A percentile compares a stretch with the other conserved stretches of the same genome.
Evolutionary conservation across 306 rosid species (phyloP).

Genomic region (Vicia faba): DNA sequence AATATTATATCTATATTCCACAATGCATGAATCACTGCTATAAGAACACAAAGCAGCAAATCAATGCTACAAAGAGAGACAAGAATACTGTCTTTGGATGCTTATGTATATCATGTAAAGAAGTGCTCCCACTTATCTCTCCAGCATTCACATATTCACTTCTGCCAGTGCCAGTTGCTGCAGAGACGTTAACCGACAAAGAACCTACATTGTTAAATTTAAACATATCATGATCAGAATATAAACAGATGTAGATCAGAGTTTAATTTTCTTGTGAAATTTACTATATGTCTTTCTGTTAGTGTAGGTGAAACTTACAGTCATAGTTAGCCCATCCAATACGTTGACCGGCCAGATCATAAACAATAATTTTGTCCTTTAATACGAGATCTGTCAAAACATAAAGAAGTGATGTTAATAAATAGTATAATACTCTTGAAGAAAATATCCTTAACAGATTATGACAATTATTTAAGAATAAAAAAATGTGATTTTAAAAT

Average conservation of each 20-base stretch:
- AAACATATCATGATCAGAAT: slow-evolving; percentile 26
- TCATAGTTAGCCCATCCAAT: slow-evolving; percentile 95
- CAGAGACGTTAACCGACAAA: slow-evolving; percentile 77
- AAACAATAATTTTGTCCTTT: slow-evolving; percentile 85
- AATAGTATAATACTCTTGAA: slow-evolving; percentile 35
- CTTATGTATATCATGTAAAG: slow-evolving; percentile 41
- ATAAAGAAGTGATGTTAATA: slow-evolving; percentile 30
- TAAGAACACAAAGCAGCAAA: slow-evolving; percentile 45
- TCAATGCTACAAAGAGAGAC: slow-evolving; percentile 51
- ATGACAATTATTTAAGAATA: slow-evolving; percentile 13
- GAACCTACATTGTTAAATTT: slow-evolving; percentile 58
- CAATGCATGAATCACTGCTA: slow-evolving; percentile 46
- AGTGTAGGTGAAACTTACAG: slow-evolving; percentile 70
- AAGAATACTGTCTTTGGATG: slow-evolving; percentile 41
- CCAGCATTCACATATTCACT: slow-evolving; percentile 83
- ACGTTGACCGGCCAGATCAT: slow-evolving; percentile 82
- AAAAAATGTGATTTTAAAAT: slow-evolving; percentile 10
- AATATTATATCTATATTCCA: slow-evolving; percentile 33
- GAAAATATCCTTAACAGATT: slow-evolving; percentile 7
- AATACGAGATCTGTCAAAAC: slow-evolving; percentile 79
- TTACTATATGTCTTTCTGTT: slow-evolving; percentile 2
- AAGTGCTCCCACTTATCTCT: slow-evolving; percentile 55
- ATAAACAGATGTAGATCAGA: slow-evolving; percentile 11
- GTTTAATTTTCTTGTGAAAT: background rate
- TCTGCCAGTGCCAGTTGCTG: slow-evolving; percentile 60